A percentile compares a stretch with the other conserved stretches of the same genome.
phyloP scores from a whole-genome alignment of 306 rosid genomes.

The Vachellia pachyceras region DNA sequence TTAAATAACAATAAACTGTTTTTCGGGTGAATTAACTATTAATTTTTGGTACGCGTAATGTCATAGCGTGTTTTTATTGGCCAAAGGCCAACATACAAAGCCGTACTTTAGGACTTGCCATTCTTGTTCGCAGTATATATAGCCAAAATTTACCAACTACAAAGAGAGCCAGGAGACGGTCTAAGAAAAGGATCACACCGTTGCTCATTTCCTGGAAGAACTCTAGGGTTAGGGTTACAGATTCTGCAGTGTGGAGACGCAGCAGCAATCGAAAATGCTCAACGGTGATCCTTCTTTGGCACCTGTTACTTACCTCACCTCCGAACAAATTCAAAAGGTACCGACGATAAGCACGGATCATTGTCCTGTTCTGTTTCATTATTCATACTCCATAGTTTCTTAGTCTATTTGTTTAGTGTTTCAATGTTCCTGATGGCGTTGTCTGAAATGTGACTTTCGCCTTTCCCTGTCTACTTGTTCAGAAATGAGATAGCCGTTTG shows the following conservation, averaged over 20 bases:
- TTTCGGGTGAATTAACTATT: background rate
- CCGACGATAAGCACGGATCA: conserved; percentile 6
- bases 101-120: background rate
- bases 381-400: background rate
- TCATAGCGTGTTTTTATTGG: background rate
- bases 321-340: conserved; percentile 66
- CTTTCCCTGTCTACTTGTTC: conserved; percentile 12
- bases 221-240: conserved; percentile 47
- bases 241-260: conserved; percentile 27
- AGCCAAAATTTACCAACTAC: background rate
- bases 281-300: conserved; percentile 48
- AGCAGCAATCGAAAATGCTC: conserved; percentile 37
- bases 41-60: background rate
- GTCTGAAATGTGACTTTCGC: conserved; percentile 9
- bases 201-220: conserved; percentile 27
- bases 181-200: conserved; percentile 11
- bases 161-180: background rate
- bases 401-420: background rate
- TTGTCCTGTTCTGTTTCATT: conserved; percentile 28
- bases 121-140: background rate
- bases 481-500: conserved; percentile 4
- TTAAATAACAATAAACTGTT: too few relatives aligned
- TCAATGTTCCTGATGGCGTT: background rate
- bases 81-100: background rate
- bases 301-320: conserved; percentile 36